A percentile compares a stretch with the other conserved stretches of the same genome.
Evolutionary conservation across 106 monocot species (phyloP).

Genomic region (Apostasia shenzhenica): DNA sequence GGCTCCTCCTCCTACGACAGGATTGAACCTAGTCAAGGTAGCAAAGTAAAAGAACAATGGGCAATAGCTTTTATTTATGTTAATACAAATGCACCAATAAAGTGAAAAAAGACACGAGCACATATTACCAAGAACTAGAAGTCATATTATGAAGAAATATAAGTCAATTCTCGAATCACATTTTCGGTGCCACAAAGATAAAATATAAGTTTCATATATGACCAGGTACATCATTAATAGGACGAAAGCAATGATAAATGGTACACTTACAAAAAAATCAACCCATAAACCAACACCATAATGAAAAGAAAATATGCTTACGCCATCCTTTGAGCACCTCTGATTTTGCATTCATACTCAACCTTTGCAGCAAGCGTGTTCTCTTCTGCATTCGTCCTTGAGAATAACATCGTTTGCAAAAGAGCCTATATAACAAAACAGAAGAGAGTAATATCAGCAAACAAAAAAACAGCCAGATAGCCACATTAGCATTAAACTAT

Average conservation of each 20-base stretch:
- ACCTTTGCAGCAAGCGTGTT: constrained; percentile 75
- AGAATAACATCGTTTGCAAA: constrained; percentile 91
- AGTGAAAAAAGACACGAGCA: no score
- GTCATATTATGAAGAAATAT: no score
- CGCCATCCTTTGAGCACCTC: constrained; percentile 99
- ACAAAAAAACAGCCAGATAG: neutral
- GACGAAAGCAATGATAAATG: no score
- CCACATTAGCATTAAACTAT: no score
- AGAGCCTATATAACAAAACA: constrained; percentile 45
- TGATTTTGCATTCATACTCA: constrained; percentile 97
- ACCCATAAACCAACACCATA: no score
- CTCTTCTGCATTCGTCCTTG: constrained; percentile 60
- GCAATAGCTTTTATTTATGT: neutral
- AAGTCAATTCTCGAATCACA: no score
- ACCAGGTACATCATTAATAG: no score
- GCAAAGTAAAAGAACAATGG: neutral
- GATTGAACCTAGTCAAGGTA: constrained; percentile 65
- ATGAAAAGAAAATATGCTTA: constrained; percentile 36
- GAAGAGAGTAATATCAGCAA: neutral
- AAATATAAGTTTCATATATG: no score
- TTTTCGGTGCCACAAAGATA: no score
- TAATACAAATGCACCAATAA: no score
- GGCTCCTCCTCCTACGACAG: constrained; percentile 86
- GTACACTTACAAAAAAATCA: no score
- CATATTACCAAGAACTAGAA: no score